A percentile compares a stretch with the other conserved stretches of the same genome.
These are phyloP conservation scores for Micractinium conductrix DNA, from an alignment of 139 green algal species.

Conservation along the genomic window DNA sequence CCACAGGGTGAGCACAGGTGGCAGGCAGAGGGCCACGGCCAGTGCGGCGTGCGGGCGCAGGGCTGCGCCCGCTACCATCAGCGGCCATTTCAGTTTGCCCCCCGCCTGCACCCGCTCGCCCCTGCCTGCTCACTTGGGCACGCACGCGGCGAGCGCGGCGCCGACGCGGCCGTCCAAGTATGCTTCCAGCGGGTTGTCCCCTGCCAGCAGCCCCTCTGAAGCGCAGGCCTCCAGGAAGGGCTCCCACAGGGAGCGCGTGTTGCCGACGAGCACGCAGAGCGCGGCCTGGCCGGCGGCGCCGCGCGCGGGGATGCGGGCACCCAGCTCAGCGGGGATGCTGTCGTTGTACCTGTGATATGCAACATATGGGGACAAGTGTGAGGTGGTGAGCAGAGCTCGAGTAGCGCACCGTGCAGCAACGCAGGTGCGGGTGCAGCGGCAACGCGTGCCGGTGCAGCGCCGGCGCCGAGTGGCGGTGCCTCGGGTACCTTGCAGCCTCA, in stretches of 20 bases:
- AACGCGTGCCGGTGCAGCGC: no score
- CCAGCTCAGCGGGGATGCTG: conserved; percentile 15
- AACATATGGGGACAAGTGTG: no score
- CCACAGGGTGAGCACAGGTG: neutral
- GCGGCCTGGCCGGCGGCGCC: conserved; percentile 20
- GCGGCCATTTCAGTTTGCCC: no score
- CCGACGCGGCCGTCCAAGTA: conserved; percentile 38
- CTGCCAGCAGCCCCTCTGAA: conserved; percentile 18
- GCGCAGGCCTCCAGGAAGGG: conserved; percentile 38
- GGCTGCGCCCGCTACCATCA: no score
- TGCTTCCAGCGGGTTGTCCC: conserved; percentile 42
- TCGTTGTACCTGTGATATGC: conserved; percentile 45
- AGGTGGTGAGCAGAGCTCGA: no score
- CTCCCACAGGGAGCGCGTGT: conserved; percentile 48
- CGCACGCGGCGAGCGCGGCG: neutral
- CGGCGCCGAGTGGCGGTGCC: no score
- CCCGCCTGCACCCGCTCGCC: no score
- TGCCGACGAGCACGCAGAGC: conserved; percentile 48
- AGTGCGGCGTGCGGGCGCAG: no score
- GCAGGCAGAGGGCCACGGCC: neutral
- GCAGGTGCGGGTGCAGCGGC: no score
- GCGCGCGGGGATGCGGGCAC: conserved; percentile 12
- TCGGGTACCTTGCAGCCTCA: no score
- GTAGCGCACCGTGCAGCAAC: no score
- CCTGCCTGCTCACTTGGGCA: conserved; percentile 1